phyloP scores from a whole-genome alignment of 2,329 filamentous ascomycete species.

The Scytalidium lignicola region DNA sequence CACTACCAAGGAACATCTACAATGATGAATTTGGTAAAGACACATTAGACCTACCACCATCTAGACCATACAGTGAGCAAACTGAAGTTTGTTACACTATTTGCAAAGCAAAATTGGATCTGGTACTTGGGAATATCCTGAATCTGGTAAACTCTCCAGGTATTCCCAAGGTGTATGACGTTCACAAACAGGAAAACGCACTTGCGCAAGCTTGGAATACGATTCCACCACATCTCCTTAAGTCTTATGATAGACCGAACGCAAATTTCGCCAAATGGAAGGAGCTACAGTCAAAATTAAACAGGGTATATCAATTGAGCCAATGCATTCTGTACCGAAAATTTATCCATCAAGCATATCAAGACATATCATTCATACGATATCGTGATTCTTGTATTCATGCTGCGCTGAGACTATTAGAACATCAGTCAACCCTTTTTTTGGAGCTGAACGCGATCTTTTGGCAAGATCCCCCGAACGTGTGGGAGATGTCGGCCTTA shows the following conservation, averaged over 20 bases:
- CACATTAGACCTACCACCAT: slow-evolving; percentile 4
- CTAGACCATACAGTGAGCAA: slow-evolving; percentile 2
- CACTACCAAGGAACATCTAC: slow-evolving; percentile 3
- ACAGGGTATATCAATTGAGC: slow-evolving; percentile 6
- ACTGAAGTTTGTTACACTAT: slow-evolving; percentile 7
- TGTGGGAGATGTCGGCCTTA: slow-evolving; percentile 4
- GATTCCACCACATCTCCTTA: slow-evolving; percentile 1
- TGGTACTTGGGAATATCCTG: slow-evolving; percentile 6
- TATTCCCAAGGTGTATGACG: not conserved
- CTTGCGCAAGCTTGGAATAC: slow-evolving; percentile 1
- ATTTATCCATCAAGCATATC: slow-evolving; percentile 2
- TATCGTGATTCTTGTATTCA: slow-evolving; percentile 5
- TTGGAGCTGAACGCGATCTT: not conserved
- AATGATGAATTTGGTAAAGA: slow-evolving; percentile 4
- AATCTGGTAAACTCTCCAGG: slow-evolving; percentile 3
- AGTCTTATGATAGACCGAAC: not conserved
- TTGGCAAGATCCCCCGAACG: not conserved
- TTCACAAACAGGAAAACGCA: slow-evolving; percentile 2
- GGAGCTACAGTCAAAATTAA: not conserved
- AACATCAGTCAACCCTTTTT: slow-evolving; percentile 7
- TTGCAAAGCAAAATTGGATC: slow-evolving; percentile 3
- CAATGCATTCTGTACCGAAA: slow-evolving; percentile 6
- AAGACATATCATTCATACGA: not conserved
- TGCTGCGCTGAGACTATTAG: slow-evolving; percentile 6
- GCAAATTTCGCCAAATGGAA: not conserved